Conservation (phyloP, 805 yeast genomes). For the Yarrowia sp. region DNA sequence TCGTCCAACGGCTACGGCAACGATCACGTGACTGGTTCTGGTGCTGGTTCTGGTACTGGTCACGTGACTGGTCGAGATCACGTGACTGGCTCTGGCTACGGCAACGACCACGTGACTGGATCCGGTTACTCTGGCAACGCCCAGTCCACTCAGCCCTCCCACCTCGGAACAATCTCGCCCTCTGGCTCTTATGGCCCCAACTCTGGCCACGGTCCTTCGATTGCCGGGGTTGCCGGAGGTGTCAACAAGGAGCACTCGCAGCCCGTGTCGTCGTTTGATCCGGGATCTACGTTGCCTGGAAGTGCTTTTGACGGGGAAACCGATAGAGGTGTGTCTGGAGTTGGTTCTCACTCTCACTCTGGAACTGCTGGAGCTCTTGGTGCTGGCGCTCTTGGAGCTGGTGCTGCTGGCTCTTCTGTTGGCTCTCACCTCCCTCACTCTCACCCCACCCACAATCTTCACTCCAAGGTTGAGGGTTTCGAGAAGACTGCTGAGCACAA, state of each 20-base stretch:
- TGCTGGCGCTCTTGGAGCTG: background rate
- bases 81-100: background rate
- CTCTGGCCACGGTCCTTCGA: background rate
- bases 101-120: constrained; percentile 23
- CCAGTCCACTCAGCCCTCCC: too few relatives aligned
- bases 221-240: constrained; percentile 1
- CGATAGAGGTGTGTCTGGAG: too few relatives aligned
- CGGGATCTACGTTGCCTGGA: constrained; percentile 21
- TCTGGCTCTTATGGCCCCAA: constrained; percentile 17
- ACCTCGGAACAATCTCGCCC: constrained; percentile 15
- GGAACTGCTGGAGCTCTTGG: background rate
- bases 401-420: background rate
- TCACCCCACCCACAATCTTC: constrained; percentile 17
- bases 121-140: background rate
- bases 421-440: constrained; percentile 2
- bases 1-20: too few relatives aligned
- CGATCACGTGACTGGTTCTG: too few relatives aligned
- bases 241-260: constrained; percentile 12
- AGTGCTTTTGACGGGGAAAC: constrained; percentile 2
- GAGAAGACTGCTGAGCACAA: constrained; percentile 18
- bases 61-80: too few relatives aligned
- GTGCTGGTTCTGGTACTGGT: background rate
- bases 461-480: constrained; percentile 34
- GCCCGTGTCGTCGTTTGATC: constrained; percentile 10
- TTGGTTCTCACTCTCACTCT: background rate